Conservation (phyloP, 768 basidiomycete genomes). For the Mrakia blollopis region DNA sequence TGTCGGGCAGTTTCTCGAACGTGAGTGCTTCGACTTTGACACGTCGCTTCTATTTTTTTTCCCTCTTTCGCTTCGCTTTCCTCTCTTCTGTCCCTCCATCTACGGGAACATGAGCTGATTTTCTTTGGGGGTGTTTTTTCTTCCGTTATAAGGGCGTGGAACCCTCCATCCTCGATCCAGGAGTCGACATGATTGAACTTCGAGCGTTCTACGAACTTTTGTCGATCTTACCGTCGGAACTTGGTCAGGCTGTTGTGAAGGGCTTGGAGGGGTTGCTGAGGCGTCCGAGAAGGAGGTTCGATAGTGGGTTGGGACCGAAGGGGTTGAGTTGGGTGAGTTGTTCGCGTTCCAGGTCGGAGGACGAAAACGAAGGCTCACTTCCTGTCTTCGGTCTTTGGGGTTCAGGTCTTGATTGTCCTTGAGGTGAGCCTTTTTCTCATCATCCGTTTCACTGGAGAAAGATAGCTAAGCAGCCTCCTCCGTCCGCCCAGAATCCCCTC, state of each 20-base stretch:
- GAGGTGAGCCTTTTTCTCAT: not conserved
- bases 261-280: conserved; percentile 24
- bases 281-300: conserved; percentile 26
- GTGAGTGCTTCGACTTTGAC: not conserved
- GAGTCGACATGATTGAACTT: conserved; percentile 24
- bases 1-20: conserved; percentile 16
- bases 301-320: not conserved
- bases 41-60: not conserved
- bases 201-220: conserved; percentile 24
- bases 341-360: not conserved
- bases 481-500: conserved; percentile 7
- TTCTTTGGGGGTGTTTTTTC: not conserved
- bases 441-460: not conserved
- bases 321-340: conserved; percentile 23
- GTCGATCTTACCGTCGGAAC: conserved; percentile 7
- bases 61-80: not conserved
- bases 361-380: not conserved
- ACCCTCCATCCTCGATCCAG: conserved; percentile 7
- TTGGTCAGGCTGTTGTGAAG: conserved; percentile 14
- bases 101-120: not conserved
- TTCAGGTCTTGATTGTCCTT: not conserved
- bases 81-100: not conserved
- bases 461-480: not conserved
- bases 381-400: not conserved
- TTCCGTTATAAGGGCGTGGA: not conserved